Evolutionary conservation across 768 basidiomycete genomes (phyloP).

Genomic region (Mrakia blollopis): DNA sequence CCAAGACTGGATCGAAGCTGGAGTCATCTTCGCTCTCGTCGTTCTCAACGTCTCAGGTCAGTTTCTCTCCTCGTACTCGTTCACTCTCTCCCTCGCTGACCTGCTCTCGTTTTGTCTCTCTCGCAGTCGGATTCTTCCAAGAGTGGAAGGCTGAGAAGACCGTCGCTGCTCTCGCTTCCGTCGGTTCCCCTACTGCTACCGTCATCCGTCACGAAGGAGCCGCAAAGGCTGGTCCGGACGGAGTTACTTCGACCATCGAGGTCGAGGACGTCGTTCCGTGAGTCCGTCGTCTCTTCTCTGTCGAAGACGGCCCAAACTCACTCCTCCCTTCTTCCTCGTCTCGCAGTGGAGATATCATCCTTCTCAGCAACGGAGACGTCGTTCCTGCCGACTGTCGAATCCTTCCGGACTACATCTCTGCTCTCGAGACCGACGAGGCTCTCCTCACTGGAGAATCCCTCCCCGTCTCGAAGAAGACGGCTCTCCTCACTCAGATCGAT

Average conservation of each 20-base stretch:
- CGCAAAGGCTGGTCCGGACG: conserved; percentile 24
- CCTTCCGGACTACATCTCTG: conserved; percentile 46
- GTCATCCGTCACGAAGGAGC: conserved; percentile 40
- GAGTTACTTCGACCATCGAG: conserved; percentile 35
- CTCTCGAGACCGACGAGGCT: conserved; percentile 54
- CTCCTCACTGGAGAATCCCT: conserved; percentile 55
- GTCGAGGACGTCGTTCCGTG: conserved; percentile 43
- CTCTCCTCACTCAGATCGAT: conserved; percentile 40
- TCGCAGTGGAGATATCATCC: conserved; percentile 48
- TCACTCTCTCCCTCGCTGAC: background rate
- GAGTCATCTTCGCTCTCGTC: conserved; percentile 44
- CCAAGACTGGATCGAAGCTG: conserved; percentile 33
- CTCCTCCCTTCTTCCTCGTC: background rate
- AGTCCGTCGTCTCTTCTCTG: background rate
- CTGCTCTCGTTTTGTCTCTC: background rate
- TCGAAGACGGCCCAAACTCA: too few relatives aligned
- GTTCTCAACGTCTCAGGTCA: conserved; percentile 40
- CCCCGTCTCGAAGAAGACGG: conserved; percentile 51
- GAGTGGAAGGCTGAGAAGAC: conserved; percentile 48
- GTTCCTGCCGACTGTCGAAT: conserved; percentile 50
- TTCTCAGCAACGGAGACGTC: conserved; percentile 47
- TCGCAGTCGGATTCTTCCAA: conserved; percentile 41
- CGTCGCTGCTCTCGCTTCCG: conserved; percentile 45
- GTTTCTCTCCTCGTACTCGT: background rate
- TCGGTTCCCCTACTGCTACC: conserved; percentile 45